phyloP scores from a whole-genome alignment of 2,329 filamentous ascomycete species.

The Arthroderma sp. region DNA sequence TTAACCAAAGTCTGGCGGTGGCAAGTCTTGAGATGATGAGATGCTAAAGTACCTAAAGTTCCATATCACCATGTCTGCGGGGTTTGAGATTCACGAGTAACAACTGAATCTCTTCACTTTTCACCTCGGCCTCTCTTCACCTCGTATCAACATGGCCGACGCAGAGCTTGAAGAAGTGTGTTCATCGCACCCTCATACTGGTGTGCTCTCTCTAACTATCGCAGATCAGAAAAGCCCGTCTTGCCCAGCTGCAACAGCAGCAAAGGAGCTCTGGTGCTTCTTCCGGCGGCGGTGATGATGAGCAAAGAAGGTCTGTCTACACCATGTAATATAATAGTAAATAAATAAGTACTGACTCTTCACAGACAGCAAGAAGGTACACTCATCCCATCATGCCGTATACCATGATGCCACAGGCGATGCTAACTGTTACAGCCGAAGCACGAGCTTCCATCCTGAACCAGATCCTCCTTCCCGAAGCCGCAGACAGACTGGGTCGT shows the following conservation, averaged over 20 bases:
- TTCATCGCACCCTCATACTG: not conserved
- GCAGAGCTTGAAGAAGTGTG: slow-evolving; percentile 51
- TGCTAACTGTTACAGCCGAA: slow-evolving; percentile 15
- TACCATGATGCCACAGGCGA: not conserved
- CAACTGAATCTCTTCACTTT: too few relatives aligned
- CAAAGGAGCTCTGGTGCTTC: slow-evolving; percentile 38
- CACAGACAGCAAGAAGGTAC: slow-evolving; percentile 36
- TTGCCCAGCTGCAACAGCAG: slow-evolving; percentile 74
- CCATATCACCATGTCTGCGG: too few relatives aligned
- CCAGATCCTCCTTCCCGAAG: slow-evolving; percentile 90
- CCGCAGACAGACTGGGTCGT: slow-evolving; percentile 80
- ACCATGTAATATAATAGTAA: not conserved
- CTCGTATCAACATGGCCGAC: slow-evolving; percentile 43
- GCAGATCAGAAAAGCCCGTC: slow-evolving; percentile 79
- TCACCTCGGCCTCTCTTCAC: slow-evolving; percentile 8
- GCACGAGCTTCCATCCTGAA: slow-evolving; percentile 48
- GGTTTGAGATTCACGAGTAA: too few relatives aligned
- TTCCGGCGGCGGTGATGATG: slow-evolving; percentile 44
- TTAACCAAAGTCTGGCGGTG: too few relatives aligned
- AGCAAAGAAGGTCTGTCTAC: slow-evolving; percentile 41
- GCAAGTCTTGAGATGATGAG: too few relatives aligned
- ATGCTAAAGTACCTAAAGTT: too few relatives aligned
- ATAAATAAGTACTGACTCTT: slow-evolving; percentile 1
- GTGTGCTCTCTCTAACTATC: not conserved
- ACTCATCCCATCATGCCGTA: not conserved